Conservation (phyloP, 495 filamentous ascomycete genomes). For the Tuber melanosporum region DNA sequence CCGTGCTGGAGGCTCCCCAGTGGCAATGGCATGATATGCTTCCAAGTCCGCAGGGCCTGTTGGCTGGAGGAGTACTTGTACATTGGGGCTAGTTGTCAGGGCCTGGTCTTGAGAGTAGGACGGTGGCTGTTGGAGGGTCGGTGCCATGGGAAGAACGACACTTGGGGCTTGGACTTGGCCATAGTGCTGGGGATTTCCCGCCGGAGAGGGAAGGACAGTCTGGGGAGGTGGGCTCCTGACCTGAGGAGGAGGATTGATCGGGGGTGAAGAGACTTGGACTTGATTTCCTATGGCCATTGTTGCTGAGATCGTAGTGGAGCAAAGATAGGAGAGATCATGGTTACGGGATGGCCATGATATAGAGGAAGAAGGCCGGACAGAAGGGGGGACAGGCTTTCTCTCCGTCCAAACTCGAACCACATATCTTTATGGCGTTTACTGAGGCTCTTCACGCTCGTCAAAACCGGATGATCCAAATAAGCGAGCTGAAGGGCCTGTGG, state of each 20-base stretch:
- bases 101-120: slow-evolving; percentile 3
- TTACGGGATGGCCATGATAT: neutral
- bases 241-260: neutral
- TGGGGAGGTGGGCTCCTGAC: neutral
- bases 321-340: neutral
- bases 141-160: neutral
- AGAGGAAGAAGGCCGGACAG: neutral
- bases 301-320: neutral
- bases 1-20: neutral
- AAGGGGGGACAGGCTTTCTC: neutral
- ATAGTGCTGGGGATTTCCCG: neutral
- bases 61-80: slow-evolving; percentile 1
- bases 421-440: neutral
- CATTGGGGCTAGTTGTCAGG: neutral
- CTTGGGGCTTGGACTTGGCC: neutral
- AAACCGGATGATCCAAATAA: neutral
- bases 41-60: slow-evolving; percentile 1
- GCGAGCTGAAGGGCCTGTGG: neutral
- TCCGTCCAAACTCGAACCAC: neutral
- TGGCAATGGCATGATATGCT: neutral
- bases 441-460: neutral
- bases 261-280: neutral
- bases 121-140: neutral
- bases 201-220: neutral
- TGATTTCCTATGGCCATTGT: neutral